Base-by-base conservation (phyloP, 2,329 filamentous ascomycete species). In the Didymella arachidicola region DNA sequence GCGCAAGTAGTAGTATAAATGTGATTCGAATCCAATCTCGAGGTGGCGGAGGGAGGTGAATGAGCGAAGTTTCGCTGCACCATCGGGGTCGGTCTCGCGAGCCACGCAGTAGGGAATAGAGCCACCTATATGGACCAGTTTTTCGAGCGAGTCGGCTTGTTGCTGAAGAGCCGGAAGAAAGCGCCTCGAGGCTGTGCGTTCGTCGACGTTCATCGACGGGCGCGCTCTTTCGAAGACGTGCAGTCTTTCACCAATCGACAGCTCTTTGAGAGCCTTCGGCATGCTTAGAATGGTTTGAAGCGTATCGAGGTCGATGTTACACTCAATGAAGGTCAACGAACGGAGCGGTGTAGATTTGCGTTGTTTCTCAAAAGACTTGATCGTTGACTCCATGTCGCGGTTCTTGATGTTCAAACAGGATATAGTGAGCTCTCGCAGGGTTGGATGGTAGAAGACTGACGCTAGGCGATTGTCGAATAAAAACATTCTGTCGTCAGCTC, bases 241-340 rank as follows among this genome's bases (percentile, higher is more conserved):
- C 4, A 73, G 36, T 26, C 75, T 66, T 56, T 77, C 74, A 12
- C 71, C 72, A 11, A 77, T 70, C 1, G 65, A 69, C 5, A 77
- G 63, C 30, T 70, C 62, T 49, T 72, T 68, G 2, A 77, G 59
- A 6, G 72, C 71, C 36, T 68, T 72, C 1, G 75, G 75, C 11
- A 75, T 55, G 11, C 66, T 65, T n/a, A 77, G 60, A 4, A 75
- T 61, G 1, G 66, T 47, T 19, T 71, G 53, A 1, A 77, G 60
- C 22, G 72, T 72, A 1, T 58, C 36, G 3, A 76, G 60, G 12
- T 66, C 63, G 52, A 77, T 69, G 38, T 77, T 77, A 34, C 74
- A 77, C 56, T 77, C 75, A 12, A 77, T 71, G n/a, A 77, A 66
- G 1, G 65, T 72, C 8, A 77, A 55, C 4, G 69, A 73, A 27